Base-by-base conservation (phyloP, 768 basidiomycete genomes). In the Favolaschia claudopus region DNA sequence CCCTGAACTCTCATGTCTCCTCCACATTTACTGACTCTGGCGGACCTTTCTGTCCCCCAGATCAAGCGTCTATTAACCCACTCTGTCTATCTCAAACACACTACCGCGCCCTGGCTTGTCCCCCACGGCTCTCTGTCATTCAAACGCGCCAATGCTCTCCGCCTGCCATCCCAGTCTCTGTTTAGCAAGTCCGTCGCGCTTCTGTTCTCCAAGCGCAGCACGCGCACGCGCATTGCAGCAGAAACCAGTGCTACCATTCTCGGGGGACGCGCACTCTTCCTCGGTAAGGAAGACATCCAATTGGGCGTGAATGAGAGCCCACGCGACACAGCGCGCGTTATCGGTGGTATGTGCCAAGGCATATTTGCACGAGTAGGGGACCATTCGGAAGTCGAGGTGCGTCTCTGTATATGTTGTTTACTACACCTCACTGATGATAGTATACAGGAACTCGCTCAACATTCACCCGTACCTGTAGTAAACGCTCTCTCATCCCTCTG, bases 311-410 rank as follows among this genome's bases (percentile, higher is more conserved):
- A 97, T 74, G 97, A 99, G 82, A 85, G 80, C 27, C 72, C 87
- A 4, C 79, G 91, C 36, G 97, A 99, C 76, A 87, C 92, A 0
- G 90, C 93, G 13, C 83, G 89, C 24, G 94, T 99, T 10, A 86
- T 99, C 60, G 91, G 93, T 3, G 92, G 93, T 5, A 97, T 99
- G 96, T 92, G 90, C 55, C 89, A 98, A 74, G 97, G 96, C 14
- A 93, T 99, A 52, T 96, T 99, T 77, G 96, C 97, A 24, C 89
- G 97, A 42, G 96, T 99, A 4, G 95, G 94, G 4, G 90, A 85
- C 27, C 97, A 99, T 74, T 80, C 82, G 2, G 97, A 99, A 72
- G 89, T 99, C 45, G 96, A 96, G 85, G 95, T 93, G 52, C 39
- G 83, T 72, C 4, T 25, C 19, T 42, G 20, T 10, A 32, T 9